Percentiles rank a stretch among this genome's conserved stretches.
Conservation (phyloP, 345 rosid genomes). For the Hibiscus mutabilis region DNA sequence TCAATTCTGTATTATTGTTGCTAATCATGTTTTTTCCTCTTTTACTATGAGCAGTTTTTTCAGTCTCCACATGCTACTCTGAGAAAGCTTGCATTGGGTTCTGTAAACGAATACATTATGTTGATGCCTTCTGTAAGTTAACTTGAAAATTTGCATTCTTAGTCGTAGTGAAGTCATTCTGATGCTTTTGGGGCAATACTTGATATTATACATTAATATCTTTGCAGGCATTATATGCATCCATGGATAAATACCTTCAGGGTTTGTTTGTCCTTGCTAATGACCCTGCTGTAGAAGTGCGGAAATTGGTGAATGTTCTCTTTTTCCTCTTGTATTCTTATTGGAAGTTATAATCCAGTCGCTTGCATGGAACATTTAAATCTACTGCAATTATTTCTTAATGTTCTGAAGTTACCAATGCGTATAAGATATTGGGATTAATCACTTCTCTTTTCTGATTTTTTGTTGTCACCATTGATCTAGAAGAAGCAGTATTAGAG, state of each 20-base stretch:
- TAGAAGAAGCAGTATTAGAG: background rate
- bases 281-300: constrained; percentile 74
- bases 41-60: constrained; percentile 61
- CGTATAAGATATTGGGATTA: background rate
- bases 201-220: background rate
- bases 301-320: constrained; percentile 51
- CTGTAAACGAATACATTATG: constrained; percentile 80
- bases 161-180: background rate
- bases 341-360: background rate
- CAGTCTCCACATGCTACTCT: constrained; percentile 79
- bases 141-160: constrained; percentile 6
- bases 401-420: background rate
- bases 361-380: background rate
- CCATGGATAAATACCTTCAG: constrained; percentile 75
- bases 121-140: constrained; percentile 92
- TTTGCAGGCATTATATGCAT: constrained; percentile 60
- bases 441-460: background rate
- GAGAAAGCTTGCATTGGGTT: constrained; percentile 80
- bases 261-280: constrained; percentile 79
- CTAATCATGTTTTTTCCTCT: background rate
- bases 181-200: background rate
- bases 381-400: background rate
- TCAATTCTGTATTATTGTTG: background rate
- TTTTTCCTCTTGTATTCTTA: constrained; percentile 4
- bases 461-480: background rate